These are phyloP conservation scores for Gypsophila paniculata DNA, from an alignment of 179 eudicot species.

Conservation along the genomic window DNA sequence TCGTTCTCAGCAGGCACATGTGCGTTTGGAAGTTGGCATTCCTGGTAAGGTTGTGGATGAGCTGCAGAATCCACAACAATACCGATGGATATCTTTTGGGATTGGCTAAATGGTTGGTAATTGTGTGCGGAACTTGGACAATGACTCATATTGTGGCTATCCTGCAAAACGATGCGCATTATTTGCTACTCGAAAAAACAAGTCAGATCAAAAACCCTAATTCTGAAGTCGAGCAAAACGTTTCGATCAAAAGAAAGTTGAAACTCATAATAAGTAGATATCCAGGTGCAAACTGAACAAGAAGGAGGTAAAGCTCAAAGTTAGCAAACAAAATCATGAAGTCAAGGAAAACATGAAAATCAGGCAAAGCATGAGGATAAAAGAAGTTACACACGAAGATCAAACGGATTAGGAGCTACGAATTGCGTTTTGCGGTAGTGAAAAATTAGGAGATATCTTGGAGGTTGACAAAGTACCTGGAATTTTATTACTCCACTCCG, in stretches of 20 bases:
- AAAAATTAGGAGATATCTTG: too few relatives aligned
- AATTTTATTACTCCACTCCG: too few relatives aligned
- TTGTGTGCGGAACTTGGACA: conserved; percentile 51
- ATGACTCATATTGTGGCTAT: conserved; percentile 41
- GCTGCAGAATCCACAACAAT: conserved; percentile 44
- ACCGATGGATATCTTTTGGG: conserved; percentile 84
- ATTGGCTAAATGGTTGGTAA: conserved; percentile 48
- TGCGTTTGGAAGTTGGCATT: conserved; percentile 18
- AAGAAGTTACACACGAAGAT: too few relatives aligned
- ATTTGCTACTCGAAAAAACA: not conserved
- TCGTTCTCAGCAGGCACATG: conserved; percentile 23
- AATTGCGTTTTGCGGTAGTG: too few relatives aligned
- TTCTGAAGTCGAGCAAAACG: not conserved
- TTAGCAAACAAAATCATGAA: too few relatives aligned
- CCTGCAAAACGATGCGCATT: conserved; percentile 17
- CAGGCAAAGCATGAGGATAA: too few relatives aligned
- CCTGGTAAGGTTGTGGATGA: conserved; percentile 20
- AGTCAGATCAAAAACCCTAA: not conserved
- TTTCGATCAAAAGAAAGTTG: not conserved
- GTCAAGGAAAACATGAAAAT: too few relatives aligned
- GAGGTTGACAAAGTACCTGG: too few relatives aligned
- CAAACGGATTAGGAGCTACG: too few relatives aligned
- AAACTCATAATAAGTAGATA: not conserved
- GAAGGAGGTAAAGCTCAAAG: too few relatives aligned
- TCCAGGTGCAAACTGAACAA: too few relatives aligned